These are phyloP conservation scores for Clonostachys rosea DNA, from an alignment of 2,329 filamentous ascomycete genomes.

Conservation along the genomic window DNA sequence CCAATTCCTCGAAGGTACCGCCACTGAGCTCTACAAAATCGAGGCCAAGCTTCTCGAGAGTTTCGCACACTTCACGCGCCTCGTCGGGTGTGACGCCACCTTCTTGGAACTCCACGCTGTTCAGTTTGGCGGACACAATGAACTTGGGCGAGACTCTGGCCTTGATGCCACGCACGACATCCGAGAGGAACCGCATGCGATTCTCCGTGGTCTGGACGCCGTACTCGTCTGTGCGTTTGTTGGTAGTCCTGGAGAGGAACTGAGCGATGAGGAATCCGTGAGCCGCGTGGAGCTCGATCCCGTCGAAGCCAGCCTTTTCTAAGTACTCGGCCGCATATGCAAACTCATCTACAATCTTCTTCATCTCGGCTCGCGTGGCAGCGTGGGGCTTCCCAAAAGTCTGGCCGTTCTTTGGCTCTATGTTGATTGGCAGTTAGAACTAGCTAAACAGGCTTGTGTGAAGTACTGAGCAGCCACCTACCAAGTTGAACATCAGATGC, in stretches of 20 bases:
- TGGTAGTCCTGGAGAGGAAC: constrained; percentile 43
- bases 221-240: constrained; percentile 46
- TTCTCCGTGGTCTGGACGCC: constrained; percentile 35
- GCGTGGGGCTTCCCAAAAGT: constrained; percentile 43
- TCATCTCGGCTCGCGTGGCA: constrained; percentile 50
- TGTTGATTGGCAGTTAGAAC: not conserved
- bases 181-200: constrained; percentile 36
- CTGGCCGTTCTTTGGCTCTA: constrained; percentile 13
- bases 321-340: constrained; percentile 57
- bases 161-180: constrained; percentile 30
- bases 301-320: constrained; percentile 57
- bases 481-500: constrained; percentile 28
- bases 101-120: constrained; percentile 51
- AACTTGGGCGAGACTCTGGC: constrained; percentile 16
- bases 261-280: constrained; percentile 50
- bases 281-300: constrained; percentile 45
- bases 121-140: constrained; percentile 52
- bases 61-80: constrained; percentile 36
- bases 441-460: too few species aligned
- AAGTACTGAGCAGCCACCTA: not conserved
- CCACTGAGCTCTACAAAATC: constrained; percentile 57
- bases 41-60: constrained; percentile 41
- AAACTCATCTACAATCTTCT: constrained; percentile 52
- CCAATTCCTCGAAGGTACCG: constrained; percentile 53
- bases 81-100: constrained; percentile 47